phyloP scores from a whole-genome alignment of 2,329 filamentous ascomycete genomes.

The Ophiocordyceps camponoti-rufipedis region DNA sequence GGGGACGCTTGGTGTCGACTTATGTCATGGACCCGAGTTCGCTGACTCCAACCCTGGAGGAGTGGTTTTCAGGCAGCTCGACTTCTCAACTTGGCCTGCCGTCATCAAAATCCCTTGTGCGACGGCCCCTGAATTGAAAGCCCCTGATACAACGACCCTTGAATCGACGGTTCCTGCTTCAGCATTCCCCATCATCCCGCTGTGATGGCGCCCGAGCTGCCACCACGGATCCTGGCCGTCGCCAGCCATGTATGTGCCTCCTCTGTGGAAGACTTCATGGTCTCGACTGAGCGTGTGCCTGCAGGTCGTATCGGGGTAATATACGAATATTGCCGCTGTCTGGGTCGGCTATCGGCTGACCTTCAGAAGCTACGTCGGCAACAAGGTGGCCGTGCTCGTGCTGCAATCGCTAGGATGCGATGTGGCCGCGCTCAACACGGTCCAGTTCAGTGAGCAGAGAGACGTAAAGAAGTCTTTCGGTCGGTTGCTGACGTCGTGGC shows the following conservation, averaged over 20 bases:
- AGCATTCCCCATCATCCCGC: neutral
- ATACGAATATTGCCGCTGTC: neutral
- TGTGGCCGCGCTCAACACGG: slow-evolving; percentile 85
- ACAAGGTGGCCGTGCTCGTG: slow-evolving; percentile 90
- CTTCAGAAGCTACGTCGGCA: slow-evolving; percentile 68
- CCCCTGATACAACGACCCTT: no score
- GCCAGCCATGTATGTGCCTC: slow-evolving; percentile 71
- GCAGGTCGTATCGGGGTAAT: slow-evolving; percentile 25
- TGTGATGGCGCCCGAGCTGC: slow-evolving; percentile 19
- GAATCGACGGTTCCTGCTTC: no score
- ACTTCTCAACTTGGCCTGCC: no score
- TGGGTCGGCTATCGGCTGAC: neutral
- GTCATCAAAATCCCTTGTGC: no score
- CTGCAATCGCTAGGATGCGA: slow-evolving; percentile 90
- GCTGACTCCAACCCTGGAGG: no score
- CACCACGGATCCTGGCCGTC: slow-evolving; percentile 61
- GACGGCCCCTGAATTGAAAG: no score
- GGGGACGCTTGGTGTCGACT: no score
- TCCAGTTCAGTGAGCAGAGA: slow-evolving; percentile 68
- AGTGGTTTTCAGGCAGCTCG: no score
- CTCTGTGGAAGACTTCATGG: neutral
- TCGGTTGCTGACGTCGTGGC: slow-evolving; percentile 4
- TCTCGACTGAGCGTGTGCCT: neutral
- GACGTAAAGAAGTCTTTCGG: neutral
- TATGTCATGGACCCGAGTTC: no score